These are phyloP conservation scores for Krasilnikovozyma curviuscula DNA, from an alignment of 768 basidiomycete genomes.

Conservation along the genomic window DNA sequence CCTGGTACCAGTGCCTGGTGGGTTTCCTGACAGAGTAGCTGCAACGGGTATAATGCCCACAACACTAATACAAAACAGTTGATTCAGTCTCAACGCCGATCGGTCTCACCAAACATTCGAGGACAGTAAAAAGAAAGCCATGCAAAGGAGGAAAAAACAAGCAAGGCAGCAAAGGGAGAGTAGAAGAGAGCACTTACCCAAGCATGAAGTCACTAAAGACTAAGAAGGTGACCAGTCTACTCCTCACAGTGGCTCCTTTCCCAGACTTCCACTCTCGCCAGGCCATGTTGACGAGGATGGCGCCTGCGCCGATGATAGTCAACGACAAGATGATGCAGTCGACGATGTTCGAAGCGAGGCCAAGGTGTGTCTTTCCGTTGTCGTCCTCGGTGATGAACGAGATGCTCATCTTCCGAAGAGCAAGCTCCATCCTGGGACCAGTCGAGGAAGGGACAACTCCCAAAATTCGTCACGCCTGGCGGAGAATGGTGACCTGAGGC, in stretches of 20 bases:
- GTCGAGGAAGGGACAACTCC: too few relatives aligned
- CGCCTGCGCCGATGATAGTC: slow-evolving; percentile 7
- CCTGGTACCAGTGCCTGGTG: neutral
- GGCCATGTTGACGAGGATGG: slow-evolving; percentile 3
- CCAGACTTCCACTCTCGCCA: slow-evolving; percentile 6
- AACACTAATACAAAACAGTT: too few relatives aligned
- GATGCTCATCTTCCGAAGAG: too few relatives aligned
- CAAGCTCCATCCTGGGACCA: too few relatives aligned
- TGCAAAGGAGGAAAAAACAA: neutral
- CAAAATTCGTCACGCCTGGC: too few relatives aligned
- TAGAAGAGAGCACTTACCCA: neutral
- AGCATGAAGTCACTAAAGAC: slow-evolving; percentile 8
- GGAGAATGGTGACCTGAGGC: too few relatives aligned
- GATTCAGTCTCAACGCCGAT: too few relatives aligned
- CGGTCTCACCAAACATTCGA: too few relatives aligned
- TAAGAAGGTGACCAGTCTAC: slow-evolving; percentile 8
- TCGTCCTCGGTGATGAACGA: too few relatives aligned
- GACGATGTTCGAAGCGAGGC: slow-evolving; percentile 6
- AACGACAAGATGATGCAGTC: slow-evolving; percentile 3
- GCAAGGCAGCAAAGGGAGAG: neutral
- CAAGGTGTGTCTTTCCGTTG: too few relatives aligned
- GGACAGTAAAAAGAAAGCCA: neutral
- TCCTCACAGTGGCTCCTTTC: slow-evolving; percentile 8
- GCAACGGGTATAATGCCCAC: neutral
- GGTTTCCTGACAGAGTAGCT: neutral